Evolutionary conservation across 2,329 filamentous ascomycete species (phyloP).

Genomic region (Botryotinia narcissicola): DNA sequence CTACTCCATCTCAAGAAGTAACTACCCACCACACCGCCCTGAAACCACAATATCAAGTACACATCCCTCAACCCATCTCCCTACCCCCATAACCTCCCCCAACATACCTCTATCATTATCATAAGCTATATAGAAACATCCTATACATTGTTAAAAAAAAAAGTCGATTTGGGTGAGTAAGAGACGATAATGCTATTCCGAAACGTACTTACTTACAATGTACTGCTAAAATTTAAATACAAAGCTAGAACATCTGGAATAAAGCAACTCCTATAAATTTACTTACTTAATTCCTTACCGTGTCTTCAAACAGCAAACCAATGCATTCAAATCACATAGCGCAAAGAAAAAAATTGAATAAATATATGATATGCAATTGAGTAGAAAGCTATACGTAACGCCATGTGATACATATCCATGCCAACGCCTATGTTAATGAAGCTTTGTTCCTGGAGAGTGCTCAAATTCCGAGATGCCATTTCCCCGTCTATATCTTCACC

Average conservation of each 20-base stretch:
- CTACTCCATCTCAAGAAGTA: neutral
- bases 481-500: neutral
- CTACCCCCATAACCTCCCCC: too few species aligned
- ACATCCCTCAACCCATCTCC: neutral
- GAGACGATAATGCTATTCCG: neutral
- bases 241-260: neutral
- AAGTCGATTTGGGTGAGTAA: neutral
- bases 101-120: neutral
- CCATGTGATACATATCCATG: neutral
- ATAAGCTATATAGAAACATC: fast-evolving
- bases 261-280: fast-evolving
- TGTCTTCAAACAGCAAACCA: neutral
- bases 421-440: conserved; percentile 15
- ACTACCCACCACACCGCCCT: too few species aligned
- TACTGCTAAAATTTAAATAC: too few species aligned
- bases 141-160: too few species aligned
- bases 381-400: conserved; percentile 5
- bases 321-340: neutral
- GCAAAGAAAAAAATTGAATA: neutral
- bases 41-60: neutral
- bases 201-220: neutral
- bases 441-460: neutral
- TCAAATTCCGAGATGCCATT: neutral
- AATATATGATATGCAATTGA: neutral
- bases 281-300: too few species aligned